Conservation (phyloP, 768 basidiomycete genomes). For the Trametes gibbosa region DNA sequence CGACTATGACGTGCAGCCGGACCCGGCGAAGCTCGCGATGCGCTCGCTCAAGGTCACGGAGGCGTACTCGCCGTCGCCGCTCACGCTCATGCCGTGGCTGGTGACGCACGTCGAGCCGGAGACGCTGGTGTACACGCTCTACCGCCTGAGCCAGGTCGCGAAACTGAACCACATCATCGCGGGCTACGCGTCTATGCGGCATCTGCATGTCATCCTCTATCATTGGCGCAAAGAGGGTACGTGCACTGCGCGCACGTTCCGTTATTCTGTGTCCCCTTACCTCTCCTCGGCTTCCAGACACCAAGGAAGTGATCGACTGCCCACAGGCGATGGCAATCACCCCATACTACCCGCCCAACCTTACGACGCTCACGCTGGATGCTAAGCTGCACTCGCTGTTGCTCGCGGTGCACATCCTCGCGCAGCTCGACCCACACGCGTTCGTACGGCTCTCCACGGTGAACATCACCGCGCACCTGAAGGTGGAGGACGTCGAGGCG, state of each 20-base stretch:
- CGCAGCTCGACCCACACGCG: conserved; percentile 7
- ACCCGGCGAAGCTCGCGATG: background rate
- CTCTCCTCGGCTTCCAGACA: background rate
- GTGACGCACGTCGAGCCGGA: conserved; percentile 7
- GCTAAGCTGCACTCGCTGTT: conserved; percentile 11
- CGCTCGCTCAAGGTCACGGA: conserved; percentile 14
- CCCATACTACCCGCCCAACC: conserved; percentile 1
- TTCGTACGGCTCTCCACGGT: conserved; percentile 10
- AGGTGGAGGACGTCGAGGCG: background rate
- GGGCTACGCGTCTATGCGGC: conserved; percentile 2
- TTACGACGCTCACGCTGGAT: conserved; percentile 16
- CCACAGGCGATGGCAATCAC: conserved; percentile 5
- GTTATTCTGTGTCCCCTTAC: background rate
- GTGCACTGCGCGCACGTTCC: background rate
- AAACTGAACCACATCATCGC: conserved; percentile 11
- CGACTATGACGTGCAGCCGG: background rate
- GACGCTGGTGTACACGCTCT: conserved; percentile 11
- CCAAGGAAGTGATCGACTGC: background rate
- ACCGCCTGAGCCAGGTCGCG: conserved; percentile 13
- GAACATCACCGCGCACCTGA: conserved; percentile 10
- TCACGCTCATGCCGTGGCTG: conserved; percentile 17
- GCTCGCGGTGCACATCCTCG: conserved; percentile 9
- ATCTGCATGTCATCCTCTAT: conserved; percentile 14
- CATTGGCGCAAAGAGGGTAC: conserved; percentile 13
- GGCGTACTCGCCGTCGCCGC: conserved; percentile 14